phyloP scores from a whole-genome alignment of 805 yeast genomes.

The Yamadazyma sp. region DNA sequence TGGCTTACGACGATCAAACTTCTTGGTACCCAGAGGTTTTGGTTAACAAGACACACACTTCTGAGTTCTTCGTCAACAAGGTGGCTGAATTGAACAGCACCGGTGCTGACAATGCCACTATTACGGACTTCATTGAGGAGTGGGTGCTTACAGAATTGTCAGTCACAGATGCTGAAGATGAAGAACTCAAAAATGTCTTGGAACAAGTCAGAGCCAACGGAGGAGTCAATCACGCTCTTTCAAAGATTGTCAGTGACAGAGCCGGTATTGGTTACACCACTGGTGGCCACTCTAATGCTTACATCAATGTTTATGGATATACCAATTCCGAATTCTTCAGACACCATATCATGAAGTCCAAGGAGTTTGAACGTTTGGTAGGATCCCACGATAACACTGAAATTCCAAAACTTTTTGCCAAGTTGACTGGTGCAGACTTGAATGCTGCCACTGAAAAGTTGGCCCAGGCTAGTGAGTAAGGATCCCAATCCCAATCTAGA shows the following conservation, averaged over 20 bases:
- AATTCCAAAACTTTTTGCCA: conserved; percentile 65
- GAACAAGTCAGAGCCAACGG: conserved; percentile 44
- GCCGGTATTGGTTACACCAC: conserved; percentile 12
- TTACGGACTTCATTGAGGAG: conserved; percentile 25
- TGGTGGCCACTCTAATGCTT: conserved; percentile 9
- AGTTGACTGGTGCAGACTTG: conserved; percentile 46
- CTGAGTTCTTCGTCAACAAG: conserved; percentile 78
- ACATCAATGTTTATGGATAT: conserved; percentile 7
- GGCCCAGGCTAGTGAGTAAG: not conserved
- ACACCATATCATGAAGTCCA: conserved; percentile 26
- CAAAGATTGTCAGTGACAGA: conserved; percentile 34
- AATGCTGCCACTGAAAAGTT: conserved; percentile 40
- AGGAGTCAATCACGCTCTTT: conserved; percentile 56
- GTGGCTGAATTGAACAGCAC: conserved; percentile 64
- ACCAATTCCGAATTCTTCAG: conserved; percentile 26
- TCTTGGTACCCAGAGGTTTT: conserved; percentile 80
- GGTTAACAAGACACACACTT: conserved; percentile 68
- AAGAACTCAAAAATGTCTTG: conserved; percentile 9
- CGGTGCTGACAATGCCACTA: conserved; percentile 34
- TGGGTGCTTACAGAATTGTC: conserved; percentile 8
- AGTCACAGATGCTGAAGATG: conserved; percentile 9
- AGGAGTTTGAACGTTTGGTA: conserved; percentile 40
- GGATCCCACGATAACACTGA: conserved; percentile 85
- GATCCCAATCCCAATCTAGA: no score
- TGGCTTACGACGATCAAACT: conserved; percentile 6